Evolutionary conservation across 2,329 filamentous ascomycete species (phyloP).

Genomic region (Pezicula neosporulosa): DNA sequence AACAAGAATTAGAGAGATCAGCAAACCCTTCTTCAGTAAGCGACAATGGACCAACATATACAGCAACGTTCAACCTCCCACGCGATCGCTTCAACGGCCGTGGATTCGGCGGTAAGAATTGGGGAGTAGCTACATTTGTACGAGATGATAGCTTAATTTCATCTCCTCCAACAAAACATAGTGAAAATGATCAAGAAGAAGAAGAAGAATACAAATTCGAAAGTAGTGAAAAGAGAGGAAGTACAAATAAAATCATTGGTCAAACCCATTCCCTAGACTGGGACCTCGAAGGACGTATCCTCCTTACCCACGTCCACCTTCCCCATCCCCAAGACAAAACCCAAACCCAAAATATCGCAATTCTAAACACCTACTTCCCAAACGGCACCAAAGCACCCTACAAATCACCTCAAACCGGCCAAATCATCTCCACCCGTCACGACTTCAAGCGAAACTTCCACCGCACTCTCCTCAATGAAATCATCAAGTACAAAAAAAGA

Average conservation of each 20-base stretch:
- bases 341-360: slow-evolving; percentile 25
- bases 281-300: too few species aligned
- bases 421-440: slow-evolving; percentile 40
- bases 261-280: too few species aligned
- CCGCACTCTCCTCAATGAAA: slow-evolving; percentile 39
- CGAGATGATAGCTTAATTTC: slow-evolving; percentile 32
- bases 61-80: slow-evolving; percentile 42
- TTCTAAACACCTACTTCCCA: slow-evolving; percentile 51
- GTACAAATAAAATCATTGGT: too few species aligned
- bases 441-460: slow-evolving; percentile 48
- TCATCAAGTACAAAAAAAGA: too few species aligned
- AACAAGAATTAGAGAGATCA: slow-evolving; percentile 34
- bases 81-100: slow-evolving; percentile 45
- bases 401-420: slow-evolving; percentile 38
- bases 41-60: slow-evolving; percentile 34
- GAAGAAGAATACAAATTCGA: slow-evolving; percentile 9
- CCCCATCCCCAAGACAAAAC: too few species aligned
- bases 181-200: slow-evolving; percentile 35
- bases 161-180: too few species aligned
- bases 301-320: too few species aligned
- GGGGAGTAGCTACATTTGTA: slow-evolving; percentile 48
- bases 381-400: slow-evolving; percentile 48
- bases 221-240: too few species aligned
- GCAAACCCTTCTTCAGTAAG: slow-evolving; percentile 16
- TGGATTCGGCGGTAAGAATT: slow-evolving; percentile 46